A percentile compares a stretch with the other conserved stretches of the same genome.
phyloP scores from a whole-genome alignment of 2,329 filamentous ascomycete genomes.

The Phialocephala subalpina region DNA sequence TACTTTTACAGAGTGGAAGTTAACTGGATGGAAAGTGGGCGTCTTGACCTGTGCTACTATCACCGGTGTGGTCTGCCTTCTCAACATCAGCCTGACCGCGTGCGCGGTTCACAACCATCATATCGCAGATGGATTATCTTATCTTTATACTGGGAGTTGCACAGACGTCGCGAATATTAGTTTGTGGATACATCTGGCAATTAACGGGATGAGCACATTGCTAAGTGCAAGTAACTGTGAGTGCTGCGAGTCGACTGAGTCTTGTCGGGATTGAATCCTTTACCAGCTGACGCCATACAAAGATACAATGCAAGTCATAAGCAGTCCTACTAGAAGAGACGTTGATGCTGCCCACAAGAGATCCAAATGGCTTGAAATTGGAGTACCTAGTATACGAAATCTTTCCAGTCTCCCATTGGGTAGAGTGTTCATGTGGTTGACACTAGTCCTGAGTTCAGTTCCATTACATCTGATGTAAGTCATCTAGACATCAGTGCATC shows the following conservation, averaged over 20 bases:
- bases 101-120: slow-evolving; percentile 18
- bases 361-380: slow-evolving; percentile 44
- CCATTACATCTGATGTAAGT: slow-evolving; percentile 25
- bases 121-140: slow-evolving; percentile 16
- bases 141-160: slow-evolving; percentile 17
- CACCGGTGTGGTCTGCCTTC: slow-evolving; percentile 15
- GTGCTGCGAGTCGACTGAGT: not conserved
- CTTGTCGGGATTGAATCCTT: not conserved
- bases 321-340: slow-evolving; percentile 44
- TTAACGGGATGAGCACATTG: slow-evolving; percentile 21
- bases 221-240: slow-evolving; percentile 26
- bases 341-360: slow-evolving; percentile 44
- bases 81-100: slow-evolving; percentile 21
- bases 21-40: slow-evolving; percentile 25
- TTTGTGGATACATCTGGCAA: slow-evolving; percentile 25
- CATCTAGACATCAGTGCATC: not conserved
- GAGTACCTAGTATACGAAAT: slow-evolving; percentile 42
- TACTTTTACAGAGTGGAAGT: not conserved
- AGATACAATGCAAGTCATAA: slow-evolving; percentile 41
- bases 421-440: slow-evolving; percentile 18
- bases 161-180: slow-evolving; percentile 23
- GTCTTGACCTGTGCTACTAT: slow-evolving; percentile 18
- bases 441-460: slow-evolving; percentile 19
- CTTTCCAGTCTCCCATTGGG: slow-evolving; percentile 27
- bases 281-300: not conserved